phyloP scores from a whole-genome alignment of 2,329 filamentous ascomycete species.

The Xenoacremonium recifei region DNA sequence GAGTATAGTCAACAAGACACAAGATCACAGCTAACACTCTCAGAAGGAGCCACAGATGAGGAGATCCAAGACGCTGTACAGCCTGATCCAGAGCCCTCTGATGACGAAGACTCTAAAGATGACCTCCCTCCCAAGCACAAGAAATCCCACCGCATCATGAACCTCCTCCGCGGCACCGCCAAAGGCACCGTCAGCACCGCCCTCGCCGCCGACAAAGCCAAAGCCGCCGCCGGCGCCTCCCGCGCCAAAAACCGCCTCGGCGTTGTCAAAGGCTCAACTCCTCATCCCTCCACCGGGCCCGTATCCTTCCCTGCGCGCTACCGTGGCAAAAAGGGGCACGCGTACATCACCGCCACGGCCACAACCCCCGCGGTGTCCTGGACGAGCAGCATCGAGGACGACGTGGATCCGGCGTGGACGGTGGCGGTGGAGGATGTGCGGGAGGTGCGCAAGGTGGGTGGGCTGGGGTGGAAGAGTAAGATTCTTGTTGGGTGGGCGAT shows the following conservation, averaged over 20 bases:
- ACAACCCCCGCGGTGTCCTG: slow-evolving; percentile 68
- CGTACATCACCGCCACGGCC: slow-evolving; percentile 66
- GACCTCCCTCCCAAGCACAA: slow-evolving; percentile 46
- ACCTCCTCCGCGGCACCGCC: slow-evolving; percentile 65
- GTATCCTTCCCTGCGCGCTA: slow-evolving; percentile 74
- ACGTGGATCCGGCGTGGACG: slow-evolving; percentile 64
- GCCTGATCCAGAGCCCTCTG: slow-evolving; percentile 37
- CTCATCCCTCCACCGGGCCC: slow-evolving; percentile 58
- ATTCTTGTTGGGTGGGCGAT: slow-evolving; percentile 79
- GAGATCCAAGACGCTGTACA: slow-evolving; percentile 65
- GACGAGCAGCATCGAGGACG: slow-evolving; percentile 49
- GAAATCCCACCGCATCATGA: slow-evolving; percentile 49
- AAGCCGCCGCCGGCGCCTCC: slow-evolving; percentile 57
- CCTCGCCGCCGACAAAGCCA: slow-evolving; percentile 68
- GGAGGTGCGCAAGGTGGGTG: slow-evolving; percentile 77
- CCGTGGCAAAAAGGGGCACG: slow-evolving; percentile 68
- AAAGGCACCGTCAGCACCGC: slow-evolving; percentile 72
- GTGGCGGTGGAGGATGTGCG: slow-evolving; percentile 68
- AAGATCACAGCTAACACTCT: slow-evolving; percentile 15
- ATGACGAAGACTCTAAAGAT: slow-evolving; percentile 42
- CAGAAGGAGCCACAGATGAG: slow-evolving; percentile 51
- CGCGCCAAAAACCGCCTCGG: slow-evolving; percentile 71
- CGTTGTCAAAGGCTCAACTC: slow-evolving; percentile 51
- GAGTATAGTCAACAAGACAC: background rate
- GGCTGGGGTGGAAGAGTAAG: slow-evolving; percentile 82